Percentiles rank a stretch among this genome's conserved stretches.
Evolutionary conservation across 2,329 filamentous ascomycete genomes (phyloP).

Genomic region (Pseudodiploospora longispora): DNA sequence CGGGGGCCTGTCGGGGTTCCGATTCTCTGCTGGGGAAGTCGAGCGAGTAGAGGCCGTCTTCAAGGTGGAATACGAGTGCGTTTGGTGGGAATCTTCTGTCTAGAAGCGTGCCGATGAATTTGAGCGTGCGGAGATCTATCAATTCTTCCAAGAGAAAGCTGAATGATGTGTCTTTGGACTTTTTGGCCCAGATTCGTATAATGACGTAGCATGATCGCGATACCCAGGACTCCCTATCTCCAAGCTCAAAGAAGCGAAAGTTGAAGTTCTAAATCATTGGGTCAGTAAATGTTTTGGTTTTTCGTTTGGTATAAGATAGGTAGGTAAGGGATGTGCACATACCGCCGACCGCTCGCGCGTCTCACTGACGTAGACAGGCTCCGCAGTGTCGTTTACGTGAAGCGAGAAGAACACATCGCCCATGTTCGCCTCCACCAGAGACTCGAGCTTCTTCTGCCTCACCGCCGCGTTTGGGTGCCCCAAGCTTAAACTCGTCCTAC

Average conservation of each 20-base stretch:
- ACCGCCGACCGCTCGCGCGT: constrained; percentile 66
- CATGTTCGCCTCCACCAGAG: constrained; percentile 61
- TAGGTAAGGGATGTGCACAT: constrained; percentile 10
- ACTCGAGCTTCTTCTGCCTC: constrained; percentile 69
- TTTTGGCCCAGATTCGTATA: constrained; percentile 67
- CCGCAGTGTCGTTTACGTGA: constrained; percentile 56
- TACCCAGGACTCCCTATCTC: constrained; percentile 50
- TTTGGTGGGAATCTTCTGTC: constrained; percentile 71
- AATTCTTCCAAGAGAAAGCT: constrained; percentile 61
- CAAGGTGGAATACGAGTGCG: constrained; percentile 75
- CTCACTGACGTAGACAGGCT: constrained; percentile 89
- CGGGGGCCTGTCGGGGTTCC: constrained; percentile 44
- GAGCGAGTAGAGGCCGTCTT: constrained; percentile 78
- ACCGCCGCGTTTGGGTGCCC: constrained; percentile 36
- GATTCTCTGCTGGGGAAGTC: constrained; percentile 50
- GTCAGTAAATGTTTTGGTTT: constrained; percentile 1
- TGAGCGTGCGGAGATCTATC: constrained; percentile 62
- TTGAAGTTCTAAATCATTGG: constrained; percentile 59
- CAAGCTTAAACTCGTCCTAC: constrained; percentile 43
- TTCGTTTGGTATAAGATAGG: constrained; percentile 1
- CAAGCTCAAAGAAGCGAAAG: constrained; percentile 77
- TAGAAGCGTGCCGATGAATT: constrained; percentile 68
- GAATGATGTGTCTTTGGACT: constrained; percentile 43
- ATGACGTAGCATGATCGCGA: constrained; percentile 58
- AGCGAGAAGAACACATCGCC: constrained; percentile 87